Evolutionary conservation across 2,329 filamentous ascomycete genomes (phyloP), one percentile per base, ranked within the genome.

Genomic region (Nemania sp.): DNA sequence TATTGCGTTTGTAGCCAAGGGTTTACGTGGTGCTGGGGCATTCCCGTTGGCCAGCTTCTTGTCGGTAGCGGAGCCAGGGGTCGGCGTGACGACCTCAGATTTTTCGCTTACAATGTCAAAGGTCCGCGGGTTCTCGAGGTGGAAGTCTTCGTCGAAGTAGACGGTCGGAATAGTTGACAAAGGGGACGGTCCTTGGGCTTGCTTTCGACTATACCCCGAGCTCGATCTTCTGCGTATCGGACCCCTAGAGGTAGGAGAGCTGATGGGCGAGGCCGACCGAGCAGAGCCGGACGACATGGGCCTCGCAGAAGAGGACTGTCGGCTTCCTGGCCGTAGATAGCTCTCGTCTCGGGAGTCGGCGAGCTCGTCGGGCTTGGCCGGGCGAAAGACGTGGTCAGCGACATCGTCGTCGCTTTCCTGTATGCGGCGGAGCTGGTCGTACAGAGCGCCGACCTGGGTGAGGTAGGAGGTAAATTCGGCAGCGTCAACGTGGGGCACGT

Each of bases 41-140:
- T 75, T 77, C 5, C 83, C 85, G 68, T 86, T 89, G 3, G 77
- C 71, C 4, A 72, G 72, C 30, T 75, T 77, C 20, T 81, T 79
- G 22, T 85, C 80, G 57, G 84, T 78, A 34, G 67, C 68, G 24
- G 76, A 77, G 42, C 78, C 78, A 3, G 82, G 79, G 1, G 80
- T 76, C 6, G 86, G 82, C 19, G 86, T 82, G n/a, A 97, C 88
- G n/a, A 99, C 90, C 70, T 97, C 93, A 9, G 94, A 96, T 55
- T 91, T 83, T 72, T 99, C 94, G 67, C 92, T 97, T 12, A 99
- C 92, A 22, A 97, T 86, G 69, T 99, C 94, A 68, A 99, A 99
- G 0, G 89, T 97, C 45, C 94, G 84, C 0, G 94, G 94, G 59
- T 99, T 97, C 68, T 99, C 94, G 6, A 99, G 81, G 65, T 91